These are phyloP conservation scores for Plasmodium inui DNA, from an alignment of 169 alveolate genomes.

Conservation along the genomic window DNA sequence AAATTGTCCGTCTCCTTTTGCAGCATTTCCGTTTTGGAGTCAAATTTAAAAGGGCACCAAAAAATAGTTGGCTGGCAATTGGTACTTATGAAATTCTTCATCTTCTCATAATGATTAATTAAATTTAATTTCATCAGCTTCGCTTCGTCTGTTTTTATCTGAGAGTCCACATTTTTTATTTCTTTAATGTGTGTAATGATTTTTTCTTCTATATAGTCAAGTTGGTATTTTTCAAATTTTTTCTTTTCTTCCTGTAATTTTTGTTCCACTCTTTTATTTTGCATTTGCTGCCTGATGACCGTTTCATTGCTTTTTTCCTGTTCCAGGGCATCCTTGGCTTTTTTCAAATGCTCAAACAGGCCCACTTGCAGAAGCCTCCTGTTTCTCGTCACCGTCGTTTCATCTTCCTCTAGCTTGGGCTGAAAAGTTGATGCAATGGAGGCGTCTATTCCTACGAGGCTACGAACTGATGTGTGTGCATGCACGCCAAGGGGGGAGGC, in stretches of 20 bases:
- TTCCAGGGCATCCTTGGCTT: conserved; percentile 81
- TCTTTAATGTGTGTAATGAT: conserved; percentile 44
- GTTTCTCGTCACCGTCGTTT: conserved; percentile 78
- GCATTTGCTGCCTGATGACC: conserved; percentile 45
- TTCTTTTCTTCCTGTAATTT: conserved; percentile 78
- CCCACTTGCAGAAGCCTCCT: conserved; percentile 78
- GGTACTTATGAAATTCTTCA: conserved; percentile 84
- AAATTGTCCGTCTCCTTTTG: conserved; percentile 78
- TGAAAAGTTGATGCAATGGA: neutral
- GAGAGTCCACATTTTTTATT: conserved; percentile 48
- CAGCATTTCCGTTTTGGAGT: conserved; percentile 75
- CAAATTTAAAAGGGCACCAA: conserved; percentile 84
- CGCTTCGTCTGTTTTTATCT: conserved; percentile 57
- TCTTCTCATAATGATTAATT: conserved; percentile 80
- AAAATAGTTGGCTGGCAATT: conserved; percentile 82
- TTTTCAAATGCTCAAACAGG: conserved; percentile 78
- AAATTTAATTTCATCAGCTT: conserved; percentile 72
- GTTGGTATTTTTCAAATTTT: conserved; percentile 75
- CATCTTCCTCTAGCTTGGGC: conserved; percentile 78
- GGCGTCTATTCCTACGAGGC: neutral
- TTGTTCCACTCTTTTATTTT: conserved; percentile 63
- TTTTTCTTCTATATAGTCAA: conserved; percentile 74
- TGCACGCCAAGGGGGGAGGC: neutral
- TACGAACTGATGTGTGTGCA: neutral
- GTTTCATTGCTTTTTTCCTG: conserved; percentile 78